Percentiles rank a stretch among this genome's conserved stretches.
Conservation (phyloP, 2,329 filamentous ascomycete genomes). For the Cercospora sojina region DNA sequence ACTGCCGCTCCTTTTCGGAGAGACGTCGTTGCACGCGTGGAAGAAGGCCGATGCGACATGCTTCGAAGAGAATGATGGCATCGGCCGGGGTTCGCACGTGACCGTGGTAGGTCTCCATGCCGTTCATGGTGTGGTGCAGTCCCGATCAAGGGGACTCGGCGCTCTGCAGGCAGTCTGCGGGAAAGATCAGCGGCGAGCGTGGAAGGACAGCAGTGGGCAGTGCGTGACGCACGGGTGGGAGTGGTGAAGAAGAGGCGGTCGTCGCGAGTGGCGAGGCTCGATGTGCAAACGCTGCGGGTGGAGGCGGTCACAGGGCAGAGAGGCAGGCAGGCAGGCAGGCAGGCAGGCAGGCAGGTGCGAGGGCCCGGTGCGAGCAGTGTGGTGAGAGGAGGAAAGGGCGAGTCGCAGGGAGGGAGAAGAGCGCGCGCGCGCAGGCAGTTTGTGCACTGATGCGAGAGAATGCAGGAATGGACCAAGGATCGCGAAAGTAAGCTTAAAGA, state of each 20-base stretch:
- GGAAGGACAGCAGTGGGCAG: not conserved
- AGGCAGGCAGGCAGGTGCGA: not conserved
- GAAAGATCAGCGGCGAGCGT: not conserved
- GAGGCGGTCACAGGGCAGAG: not conserved
- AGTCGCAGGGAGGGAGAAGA: not conserved
- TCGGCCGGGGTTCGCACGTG: constrained; percentile 93
- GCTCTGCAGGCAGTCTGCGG: not conserved
- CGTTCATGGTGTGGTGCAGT: constrained; percentile 20
- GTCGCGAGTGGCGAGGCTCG: not conserved
- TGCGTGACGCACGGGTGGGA: not conserved
- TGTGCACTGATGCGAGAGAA: not conserved
- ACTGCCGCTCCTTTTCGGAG: constrained; percentile 95
- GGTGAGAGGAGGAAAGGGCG: not conserved
- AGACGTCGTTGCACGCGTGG: constrained; percentile 88
- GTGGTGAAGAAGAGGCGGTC: not conserved
- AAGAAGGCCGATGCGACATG: constrained; percentile 82
- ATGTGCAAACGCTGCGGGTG: not conserved
- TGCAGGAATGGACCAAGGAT: constrained; percentile 2
- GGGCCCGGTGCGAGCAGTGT: not conserved
- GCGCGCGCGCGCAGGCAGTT: not conserved
- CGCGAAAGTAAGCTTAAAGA: constrained; percentile 4
- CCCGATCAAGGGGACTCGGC: not conserved
- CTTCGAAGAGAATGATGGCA: constrained; percentile 98
- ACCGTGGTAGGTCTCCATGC: constrained; percentile 95
- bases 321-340: not conserved